phyloP scores from a whole-genome alignment of 176 grass and related monocot species.

The Bromus sterilis region DNA sequence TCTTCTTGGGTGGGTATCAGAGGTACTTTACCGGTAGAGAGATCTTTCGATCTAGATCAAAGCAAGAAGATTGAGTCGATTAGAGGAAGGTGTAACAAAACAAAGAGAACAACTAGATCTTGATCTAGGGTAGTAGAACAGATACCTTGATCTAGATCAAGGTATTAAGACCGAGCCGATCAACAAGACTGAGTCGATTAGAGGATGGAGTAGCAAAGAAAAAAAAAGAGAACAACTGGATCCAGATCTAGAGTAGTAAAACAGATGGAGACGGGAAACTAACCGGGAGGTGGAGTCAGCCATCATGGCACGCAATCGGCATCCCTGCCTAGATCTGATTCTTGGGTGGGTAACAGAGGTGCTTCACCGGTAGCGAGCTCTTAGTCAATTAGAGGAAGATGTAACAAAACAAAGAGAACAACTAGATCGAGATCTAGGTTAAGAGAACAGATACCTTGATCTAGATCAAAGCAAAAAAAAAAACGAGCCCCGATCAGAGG shows the following conservation, averaged over 20 bases:
- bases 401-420: not conserved
- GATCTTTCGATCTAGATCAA: too few relatives aligned
- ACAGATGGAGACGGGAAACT: not conserved
- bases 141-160: too few relatives aligned
- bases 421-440: not conserved
- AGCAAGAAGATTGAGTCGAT: too few relatives aligned
- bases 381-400: not conserved
- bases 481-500: too few relatives aligned
- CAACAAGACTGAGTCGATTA: too few relatives aligned
- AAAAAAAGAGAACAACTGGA: not conserved
- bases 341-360: not conserved
- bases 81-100: not conserved
- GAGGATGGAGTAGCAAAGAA: not conserved
- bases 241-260: not conserved
- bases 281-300: not conserved
- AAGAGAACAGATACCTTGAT: too few relatives aligned
- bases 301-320: not conserved
- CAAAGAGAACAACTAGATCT: not conserved
- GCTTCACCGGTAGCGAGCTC: not conserved
- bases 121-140: not conserved
- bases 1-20: too few relatives aligned
- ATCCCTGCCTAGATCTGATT: not conserved
- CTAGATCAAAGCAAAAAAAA: too few relatives aligned
- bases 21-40: too few relatives aligned
- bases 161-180: too few relatives aligned